Conservation (phyloP, 768 basidiomycete genomes). For the Mycena metata region DNA sequence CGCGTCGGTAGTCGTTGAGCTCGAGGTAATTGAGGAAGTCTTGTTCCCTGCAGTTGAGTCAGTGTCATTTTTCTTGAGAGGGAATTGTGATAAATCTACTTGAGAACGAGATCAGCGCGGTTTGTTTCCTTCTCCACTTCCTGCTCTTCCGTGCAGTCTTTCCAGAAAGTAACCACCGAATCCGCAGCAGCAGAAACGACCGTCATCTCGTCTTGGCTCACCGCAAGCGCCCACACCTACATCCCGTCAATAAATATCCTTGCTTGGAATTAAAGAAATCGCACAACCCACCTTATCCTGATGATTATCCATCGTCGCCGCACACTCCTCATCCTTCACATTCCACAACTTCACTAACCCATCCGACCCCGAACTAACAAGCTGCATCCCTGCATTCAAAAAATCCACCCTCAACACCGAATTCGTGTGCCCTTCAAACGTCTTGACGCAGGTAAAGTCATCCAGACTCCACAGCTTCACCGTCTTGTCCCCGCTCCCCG, state of each 20-base stretch:
- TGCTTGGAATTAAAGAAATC: background rate
- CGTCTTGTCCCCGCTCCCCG: constrained; percentile 95
- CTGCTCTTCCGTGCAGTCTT: constrained; percentile 91
- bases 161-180: constrained; percentile 96
- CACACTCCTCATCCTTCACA: constrained; percentile 88
- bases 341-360: constrained; percentile 98
- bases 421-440: constrained; percentile 98
- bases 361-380: constrained; percentile 93
- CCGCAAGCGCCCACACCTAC: constrained; percentile 96
- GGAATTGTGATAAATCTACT: constrained; percentile 64
- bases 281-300: constrained; percentile 84
- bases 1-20: constrained; percentile 89
- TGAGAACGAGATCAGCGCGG: constrained; percentile 80
- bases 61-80: background rate
- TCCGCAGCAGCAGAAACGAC: constrained; percentile 97
- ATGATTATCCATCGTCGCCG: constrained; percentile 93
- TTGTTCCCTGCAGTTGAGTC: constrained; percentile 81
- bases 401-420: constrained; percentile 96
- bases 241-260: background rate
- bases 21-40: constrained; percentile 93
- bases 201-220: constrained; percentile 83
- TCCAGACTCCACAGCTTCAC: constrained; percentile 95
- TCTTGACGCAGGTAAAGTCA: constrained; percentile 94
- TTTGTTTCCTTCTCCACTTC: constrained; percentile 81
- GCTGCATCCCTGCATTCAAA: constrained; percentile 83